Evolutionary conservation across 1,284 basidiomycete genomes (phyloP).

Genomic region (Hypsizygus ulmarius): DNA sequence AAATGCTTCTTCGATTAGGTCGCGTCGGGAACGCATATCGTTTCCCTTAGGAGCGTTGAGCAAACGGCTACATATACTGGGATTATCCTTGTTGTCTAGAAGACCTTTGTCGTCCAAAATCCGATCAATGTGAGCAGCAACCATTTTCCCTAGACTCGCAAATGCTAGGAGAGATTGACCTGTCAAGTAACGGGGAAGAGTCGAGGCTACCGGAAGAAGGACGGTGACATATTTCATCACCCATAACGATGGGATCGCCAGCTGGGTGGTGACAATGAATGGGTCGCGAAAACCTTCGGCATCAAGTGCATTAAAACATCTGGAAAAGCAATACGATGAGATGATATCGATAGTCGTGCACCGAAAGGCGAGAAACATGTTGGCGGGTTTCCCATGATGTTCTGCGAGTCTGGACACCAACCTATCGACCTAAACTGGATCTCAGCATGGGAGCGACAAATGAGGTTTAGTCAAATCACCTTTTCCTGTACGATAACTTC

Average conservation of each 20-base stretch:
- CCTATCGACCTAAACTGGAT: conserved; percentile 26
- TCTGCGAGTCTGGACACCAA: conserved; percentile 22
- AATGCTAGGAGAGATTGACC: conserved; percentile 9
- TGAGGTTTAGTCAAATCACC: conserved; percentile 18
- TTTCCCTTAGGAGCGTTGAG: conserved; percentile 19
- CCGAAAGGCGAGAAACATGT: conserved; percentile 35
- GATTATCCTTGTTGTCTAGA: conserved; percentile 21
- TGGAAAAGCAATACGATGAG: conserved; percentile 33
- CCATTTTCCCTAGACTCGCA: conserved; percentile 7
- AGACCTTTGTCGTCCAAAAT: conserved; percentile 21
- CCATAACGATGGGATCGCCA: conserved; percentile 26
- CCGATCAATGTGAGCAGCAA: conserved; percentile 22
- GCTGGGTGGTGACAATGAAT: conserved; percentile 28
- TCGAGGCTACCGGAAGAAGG: conserved; percentile 18
- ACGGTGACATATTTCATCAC: conserved; percentile 31
- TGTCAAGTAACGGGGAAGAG: conserved; percentile 23
- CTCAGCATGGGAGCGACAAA: conserved; percentile 4
- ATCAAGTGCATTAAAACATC: conserved; percentile 27
- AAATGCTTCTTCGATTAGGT: conserved; percentile 28
- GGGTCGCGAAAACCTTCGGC: conserved; percentile 29
- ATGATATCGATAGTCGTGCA: conserved; percentile 37
- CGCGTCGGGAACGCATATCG: conserved; percentile 6
- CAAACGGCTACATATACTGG: conserved; percentile 32
- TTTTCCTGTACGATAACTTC: conserved; percentile 33
- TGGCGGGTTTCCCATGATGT: conserved; percentile 21